Evolutionary conservation across 2,329 filamentous ascomycete species (phyloP).

Genomic region (Colletotrichum costaricense): DNA sequence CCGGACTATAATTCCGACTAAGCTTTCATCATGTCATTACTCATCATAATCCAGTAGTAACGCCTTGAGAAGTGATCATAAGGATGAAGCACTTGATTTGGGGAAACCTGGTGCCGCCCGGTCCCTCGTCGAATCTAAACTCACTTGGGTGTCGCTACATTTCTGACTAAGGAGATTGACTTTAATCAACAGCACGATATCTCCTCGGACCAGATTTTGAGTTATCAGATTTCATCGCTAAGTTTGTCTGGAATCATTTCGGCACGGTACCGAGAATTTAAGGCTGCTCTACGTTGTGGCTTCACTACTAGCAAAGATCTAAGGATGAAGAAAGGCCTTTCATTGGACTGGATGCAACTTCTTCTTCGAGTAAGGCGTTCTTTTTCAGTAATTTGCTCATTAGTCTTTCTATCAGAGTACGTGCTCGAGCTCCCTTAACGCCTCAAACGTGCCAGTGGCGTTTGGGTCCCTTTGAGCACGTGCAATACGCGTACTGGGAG

Average conservation of each 20-base stretch:
- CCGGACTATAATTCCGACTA: constrained; percentile 11
- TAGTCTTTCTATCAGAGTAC: background rate
- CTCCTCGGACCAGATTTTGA: background rate
- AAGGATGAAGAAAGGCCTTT: background rate
- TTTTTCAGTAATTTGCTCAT: background rate
- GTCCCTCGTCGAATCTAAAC: background rate
- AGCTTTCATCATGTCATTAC: background rate
- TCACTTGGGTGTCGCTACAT: background rate
- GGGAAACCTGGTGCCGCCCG: background rate
- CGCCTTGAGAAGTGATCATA: background rate
- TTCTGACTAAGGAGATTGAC: background rate
- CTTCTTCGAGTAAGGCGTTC: background rate
- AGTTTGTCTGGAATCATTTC: background rate
- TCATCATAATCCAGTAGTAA: background rate
- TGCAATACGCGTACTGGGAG: no score
- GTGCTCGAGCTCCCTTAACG: background rate
- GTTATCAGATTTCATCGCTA: background rate
- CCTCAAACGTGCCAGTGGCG: background rate
- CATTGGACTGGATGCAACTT: background rate
- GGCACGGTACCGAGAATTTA: background rate
- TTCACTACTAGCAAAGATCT: background rate
- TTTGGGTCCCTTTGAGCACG: background rate
- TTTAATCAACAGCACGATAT: background rate
- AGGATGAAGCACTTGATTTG: background rate
- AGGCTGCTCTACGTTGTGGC: background rate